Conservation (phyloP, 441 rosid genomes). For the Aquilaria agallochum region DNA sequence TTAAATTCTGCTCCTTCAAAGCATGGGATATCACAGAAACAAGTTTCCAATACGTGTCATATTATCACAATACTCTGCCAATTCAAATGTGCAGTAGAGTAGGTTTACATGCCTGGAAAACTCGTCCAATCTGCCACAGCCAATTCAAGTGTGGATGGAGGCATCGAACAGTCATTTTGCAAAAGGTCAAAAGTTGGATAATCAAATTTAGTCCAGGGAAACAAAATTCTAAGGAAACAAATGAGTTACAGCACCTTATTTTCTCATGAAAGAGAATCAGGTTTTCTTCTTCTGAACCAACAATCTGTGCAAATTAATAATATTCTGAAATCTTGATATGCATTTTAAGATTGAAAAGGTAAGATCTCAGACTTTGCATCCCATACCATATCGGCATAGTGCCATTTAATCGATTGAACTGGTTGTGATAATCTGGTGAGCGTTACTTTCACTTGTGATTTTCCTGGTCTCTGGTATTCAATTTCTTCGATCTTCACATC, state of each 20-base stretch:
- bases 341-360: neutral
- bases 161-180: conserved; percentile 17
- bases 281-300: conserved; percentile 90
- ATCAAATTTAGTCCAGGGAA: neutral
- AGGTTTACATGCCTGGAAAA: conserved; percentile 70
- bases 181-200: conserved; percentile 11
- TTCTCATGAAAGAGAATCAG: conserved; percentile 82
- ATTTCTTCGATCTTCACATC: conserved; percentile 59
- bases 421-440: conserved; percentile 72
- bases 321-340: conserved; percentile 12
- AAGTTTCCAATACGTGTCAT: no score
- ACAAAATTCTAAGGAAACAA: neutral
- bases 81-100: conserved; percentile 3
- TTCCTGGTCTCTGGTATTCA: conserved; percentile 57
- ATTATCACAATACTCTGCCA: conserved; percentile 13
- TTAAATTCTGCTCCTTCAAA: no score
- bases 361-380: conserved; percentile 2
- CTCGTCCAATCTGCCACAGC: conserved; percentile 77
- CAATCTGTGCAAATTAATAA: conserved; percentile 52
- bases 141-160: conserved; percentile 21
- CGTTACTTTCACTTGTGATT: conserved; percentile 55
- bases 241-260: conserved; percentile 60
- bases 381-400: conserved; percentile 91
- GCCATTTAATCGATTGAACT: conserved; percentile 54
- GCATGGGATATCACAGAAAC: no score